These are phyloP conservation scores for Blastobotrys apis DNA, from an alignment of 1,139 yeast genomes.

Conservation along the genomic window DNA sequence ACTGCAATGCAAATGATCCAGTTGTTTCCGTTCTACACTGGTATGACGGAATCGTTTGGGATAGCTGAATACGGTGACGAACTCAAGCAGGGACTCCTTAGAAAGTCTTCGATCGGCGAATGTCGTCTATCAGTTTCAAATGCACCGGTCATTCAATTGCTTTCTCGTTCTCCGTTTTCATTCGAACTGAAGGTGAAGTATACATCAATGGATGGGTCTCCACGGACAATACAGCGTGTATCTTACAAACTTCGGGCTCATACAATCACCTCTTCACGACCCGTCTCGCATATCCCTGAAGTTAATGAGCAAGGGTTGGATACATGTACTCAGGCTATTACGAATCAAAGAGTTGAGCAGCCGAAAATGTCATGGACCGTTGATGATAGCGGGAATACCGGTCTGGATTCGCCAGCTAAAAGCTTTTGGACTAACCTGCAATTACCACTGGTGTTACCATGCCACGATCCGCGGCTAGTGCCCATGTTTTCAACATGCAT, in stretches of 20 bases:
- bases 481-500: conserved; percentile 11
- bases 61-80: neutral
- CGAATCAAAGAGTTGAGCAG: conserved; percentile 6
- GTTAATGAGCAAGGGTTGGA: conserved; percentile 2
- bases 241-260: conserved; percentile 9
- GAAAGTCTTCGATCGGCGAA: conserved; percentile 9
- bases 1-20: neutral
- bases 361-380: conserved; percentile 6
- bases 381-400: neutral
- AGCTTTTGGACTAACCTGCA: neutral
- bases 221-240: conserved; percentile 3
- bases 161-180: neutral
- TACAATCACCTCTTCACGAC: conserved; percentile 5
- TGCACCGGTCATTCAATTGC: conserved; percentile 7
- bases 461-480: neutral
- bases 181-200: conserved; percentile 6
- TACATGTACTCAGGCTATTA: conserved; percentile 1
- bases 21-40: neutral
- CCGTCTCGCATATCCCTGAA: conserved; percentile 1
- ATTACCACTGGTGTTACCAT: conserved; percentile 9
- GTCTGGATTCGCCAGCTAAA: too few relatives aligned
- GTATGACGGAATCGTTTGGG: neutral
- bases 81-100: conserved; percentile 7
- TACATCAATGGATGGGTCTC: neutral
- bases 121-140: conserved; percentile 7